Evolutionary conservation across 352 stramenopile species (phyloP).

Genomic region (Phytophthora multivora): DNA sequence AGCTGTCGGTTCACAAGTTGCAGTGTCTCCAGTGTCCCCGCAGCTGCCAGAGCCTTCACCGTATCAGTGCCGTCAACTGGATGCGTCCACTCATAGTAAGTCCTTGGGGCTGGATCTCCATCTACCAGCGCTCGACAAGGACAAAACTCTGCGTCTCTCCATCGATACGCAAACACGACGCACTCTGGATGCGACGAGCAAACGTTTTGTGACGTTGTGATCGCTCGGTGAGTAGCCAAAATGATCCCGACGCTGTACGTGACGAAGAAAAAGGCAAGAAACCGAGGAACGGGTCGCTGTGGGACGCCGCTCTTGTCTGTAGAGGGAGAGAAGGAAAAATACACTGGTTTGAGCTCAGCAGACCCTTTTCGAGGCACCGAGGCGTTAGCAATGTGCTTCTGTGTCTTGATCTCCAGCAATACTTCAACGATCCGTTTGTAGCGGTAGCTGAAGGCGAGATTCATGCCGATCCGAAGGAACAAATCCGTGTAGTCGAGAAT

Average conservation of each 20-base stretch:
- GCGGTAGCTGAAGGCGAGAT: slow-evolving; percentile 40
- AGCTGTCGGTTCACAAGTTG: slow-evolving; percentile 44
- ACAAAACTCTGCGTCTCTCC: slow-evolving; percentile 15
- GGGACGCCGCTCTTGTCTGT: background rate
- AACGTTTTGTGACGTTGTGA: slow-evolving; percentile 8
- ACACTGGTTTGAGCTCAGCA: no score
- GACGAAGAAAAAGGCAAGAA: slow-evolving; percentile 14
- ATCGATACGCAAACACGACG: slow-evolving; percentile 37
- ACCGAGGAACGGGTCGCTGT: slow-evolving; percentile 5
- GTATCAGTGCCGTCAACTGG: slow-evolving; percentile 26
- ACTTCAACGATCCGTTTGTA: slow-evolving; percentile 41
- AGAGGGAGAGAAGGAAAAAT: background rate
- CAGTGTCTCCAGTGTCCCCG: slow-evolving; percentile 32
- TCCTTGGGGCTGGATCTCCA: slow-evolving; percentile 25
- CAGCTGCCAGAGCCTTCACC: slow-evolving; percentile 20
- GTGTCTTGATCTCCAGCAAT: slow-evolving; percentile 14
- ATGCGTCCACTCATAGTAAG: slow-evolving; percentile 40
- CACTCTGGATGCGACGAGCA: slow-evolving; percentile 34
- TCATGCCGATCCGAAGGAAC: slow-evolving; percentile 39
- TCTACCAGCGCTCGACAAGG: slow-evolving; percentile 41
- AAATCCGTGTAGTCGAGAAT: slow-evolving; percentile 30
- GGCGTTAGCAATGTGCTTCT: background rate
- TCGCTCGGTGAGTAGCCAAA: slow-evolving; percentile 12
- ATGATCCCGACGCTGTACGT: slow-evolving; percentile 5
- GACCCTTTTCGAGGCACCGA: no score